Conservation (phyloP, 2,329 filamentous ascomycete genomes). For the Scedosporium minutisporum region DNA sequence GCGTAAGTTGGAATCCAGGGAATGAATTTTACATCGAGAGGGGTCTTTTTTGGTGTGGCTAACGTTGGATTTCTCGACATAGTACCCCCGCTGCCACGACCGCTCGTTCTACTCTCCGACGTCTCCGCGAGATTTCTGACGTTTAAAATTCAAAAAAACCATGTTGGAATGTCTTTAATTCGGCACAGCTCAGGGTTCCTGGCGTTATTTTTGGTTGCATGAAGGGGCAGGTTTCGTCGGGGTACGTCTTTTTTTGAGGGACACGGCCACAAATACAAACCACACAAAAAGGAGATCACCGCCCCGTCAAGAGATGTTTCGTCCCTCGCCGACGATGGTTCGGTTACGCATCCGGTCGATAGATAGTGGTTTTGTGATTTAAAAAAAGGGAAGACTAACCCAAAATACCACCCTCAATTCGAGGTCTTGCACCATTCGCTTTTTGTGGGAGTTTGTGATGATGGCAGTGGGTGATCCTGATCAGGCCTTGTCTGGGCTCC, state of each 20-base stretch:
- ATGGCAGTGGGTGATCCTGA: not conserved
- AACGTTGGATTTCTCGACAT: slow-evolving; percentile 5
- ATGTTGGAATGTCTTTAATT: slow-evolving; percentile 17
- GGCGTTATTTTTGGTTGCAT: slow-evolving; percentile 6
- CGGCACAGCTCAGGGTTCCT: slow-evolving; percentile 7
- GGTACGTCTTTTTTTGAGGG: not conserved
- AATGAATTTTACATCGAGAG: not conserved
- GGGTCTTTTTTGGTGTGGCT: not conserved
- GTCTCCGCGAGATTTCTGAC: slow-evolving; percentile 95
- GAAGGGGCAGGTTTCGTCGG: slow-evolving; percentile 1
- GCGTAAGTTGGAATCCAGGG: slow-evolving; percentile 58
- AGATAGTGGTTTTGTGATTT: not conserved
- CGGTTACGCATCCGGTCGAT: not conserved
- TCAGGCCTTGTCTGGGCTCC: not conserved
- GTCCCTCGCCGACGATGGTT: not conserved
- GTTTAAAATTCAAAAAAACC: slow-evolving; percentile 47
- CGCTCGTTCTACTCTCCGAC: slow-evolving; percentile 90
- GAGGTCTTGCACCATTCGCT: not conserved
- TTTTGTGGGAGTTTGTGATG: not conserved
- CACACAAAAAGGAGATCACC: not conserved
- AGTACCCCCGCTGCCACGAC: slow-evolving; percentile 89
- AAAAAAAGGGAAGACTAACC: not conserved
- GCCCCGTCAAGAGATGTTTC: slow-evolving; percentile 1
- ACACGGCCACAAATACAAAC: not conserved
- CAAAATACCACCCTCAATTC: not conserved